Base-by-base conservation (phyloP, 1,284 basidiomycete species). In the Ganoderma leucocontextum region DNA sequence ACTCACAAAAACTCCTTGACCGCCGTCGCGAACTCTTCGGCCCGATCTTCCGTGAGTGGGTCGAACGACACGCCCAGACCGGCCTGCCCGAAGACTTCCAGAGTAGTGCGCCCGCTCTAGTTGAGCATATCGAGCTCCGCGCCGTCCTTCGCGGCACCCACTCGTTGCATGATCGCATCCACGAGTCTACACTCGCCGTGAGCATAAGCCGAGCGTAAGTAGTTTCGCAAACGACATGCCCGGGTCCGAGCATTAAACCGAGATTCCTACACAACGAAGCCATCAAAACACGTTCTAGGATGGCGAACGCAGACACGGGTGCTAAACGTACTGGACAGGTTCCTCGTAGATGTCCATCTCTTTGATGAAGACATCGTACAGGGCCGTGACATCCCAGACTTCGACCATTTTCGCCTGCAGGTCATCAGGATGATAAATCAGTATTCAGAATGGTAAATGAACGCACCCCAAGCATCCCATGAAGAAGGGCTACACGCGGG, bases 321-420 rank as follows among this genome's bases (percentile, higher is more conserved):
- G 12, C 41, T 5, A 17, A 19, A 68, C 72, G 36, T 53, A 74
- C 66, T 39, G 1, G 12, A 68, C 38, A 19, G 72, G 67, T 53
- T 79, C 77, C 22, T 77, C 75, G 65, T 77, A 81, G 41, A 73
- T 63, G 33, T 77, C 69, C 49, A 77, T 74, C 10, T 81, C 80
- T 64, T 79, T 81, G 36, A 79, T 69, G 38, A 81, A 53, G 10
- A 82, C 73, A 29, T 70, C 68, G 49, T 78, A 74, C 60, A 80
- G 63, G 0, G 79, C 79, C 33, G 65, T 68, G 2, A 77, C 70
- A 36, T 80, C 78, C 33, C 66, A 69, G n/a, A 77, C 69, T 29
- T 70, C 66, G 5, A 79, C 66, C 69, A 67, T 64, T 17, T 52
- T 60, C 4, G 39, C 22, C 69, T 72, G 41, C 9, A 25, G 22